Evolutionary conservation across 805 yeast species (phyloP), one percentile per base, ranked within the genome.

Genomic region (Yamadazyma paraphyllophila): DNA sequence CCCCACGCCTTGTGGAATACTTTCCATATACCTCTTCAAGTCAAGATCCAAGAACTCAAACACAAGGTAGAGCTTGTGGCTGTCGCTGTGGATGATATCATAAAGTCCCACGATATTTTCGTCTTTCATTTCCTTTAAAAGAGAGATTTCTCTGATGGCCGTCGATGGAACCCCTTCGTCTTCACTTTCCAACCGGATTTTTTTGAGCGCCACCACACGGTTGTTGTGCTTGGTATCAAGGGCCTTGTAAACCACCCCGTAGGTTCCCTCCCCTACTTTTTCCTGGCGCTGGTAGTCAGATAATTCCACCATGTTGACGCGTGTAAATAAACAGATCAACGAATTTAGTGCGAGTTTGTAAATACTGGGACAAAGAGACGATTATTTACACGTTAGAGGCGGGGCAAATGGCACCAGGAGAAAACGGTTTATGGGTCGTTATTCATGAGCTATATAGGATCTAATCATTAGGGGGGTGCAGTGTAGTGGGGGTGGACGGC

Each of bases 141-240:
- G 75, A 1, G 98, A 92, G 56, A 94, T 94, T 63, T 94, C 99
- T 57, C 99, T 78, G 48, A 94, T 94, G 5, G 99, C 98, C 0
- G 99, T 94, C 1, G 97, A 90, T 1, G 99, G 99, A 16, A 95
- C 97, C 14, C 99, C 99, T 65, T 94, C 99, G 65, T 89, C 96
- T 65, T 94, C 99, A 15, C 96, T 88, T 63, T 94, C 99, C 43
- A 94, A 71, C 47, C 98, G 81, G 64, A 94, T 95, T 69, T 94
- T 95, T 66, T 94, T 94, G 56, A 94, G 73, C 0, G 99, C 99
- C 31, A 94, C 99, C 37, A 90, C 81, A n/a, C 97, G 79, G 69
- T 92, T 92, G 55, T 90, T 87, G 62, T 92, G 90, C 54, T 81
- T 83, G 39, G 83, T 81, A 62, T 92, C 97, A 42, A 90, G 74